Evolutionary conservation across 2,329 filamentous ascomycete genomes (phyloP), one percentile per base, ranked within the genome.

Genomic region (Podosphaera aphanis): DNA sequence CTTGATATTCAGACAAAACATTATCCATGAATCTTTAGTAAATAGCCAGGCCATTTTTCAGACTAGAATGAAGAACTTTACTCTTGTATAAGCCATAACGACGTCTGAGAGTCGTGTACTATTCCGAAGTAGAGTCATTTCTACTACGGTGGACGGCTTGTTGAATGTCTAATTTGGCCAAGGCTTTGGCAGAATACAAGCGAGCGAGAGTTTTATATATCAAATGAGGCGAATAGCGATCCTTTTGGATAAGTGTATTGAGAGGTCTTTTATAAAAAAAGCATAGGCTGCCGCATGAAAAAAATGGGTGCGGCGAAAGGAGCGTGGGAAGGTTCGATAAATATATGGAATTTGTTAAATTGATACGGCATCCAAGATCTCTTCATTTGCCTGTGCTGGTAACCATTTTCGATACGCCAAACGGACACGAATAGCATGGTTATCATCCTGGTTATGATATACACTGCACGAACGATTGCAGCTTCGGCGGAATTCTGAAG

Each of bases 21-120:
- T 49, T 20, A 18, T 49, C 47, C 20, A 49, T 49, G 35, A 44
- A 47, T 3, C 18, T 11, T 38, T 49, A 35, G 20, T 44, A 49
- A n/a, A 33, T 44, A 10, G 40, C 18, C 3, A 33, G 45, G 10
- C 23, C 29, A 31, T 49, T 49, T 4, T 21, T 35, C 18, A 49
- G 20, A 2, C 33, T 25, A 42, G 47, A 49, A 2, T 20, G 31
- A 19, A 49, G 16, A 11, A 46, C 21, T 27, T 44, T 44, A n/a
- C 25, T 44, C 16, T 44, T 44, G 23, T 44, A 44, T n/a, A 27
- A 16, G n/a, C n/a, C n/a, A n/a, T n/a, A n/a, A n/a, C n/a, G n/a
- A n/a, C n/a, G n/a, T n/a, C n/a, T n/a, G n/a, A n/a, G n/a, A n/a
- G n/a, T n/a, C n/a, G n/a, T n/a, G n/a, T n/a, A 16, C 27, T 36